phyloP scores from a whole-genome alignment of 2,329 filamentous ascomycete species.

The Verticillium zaregamsianum region DNA sequence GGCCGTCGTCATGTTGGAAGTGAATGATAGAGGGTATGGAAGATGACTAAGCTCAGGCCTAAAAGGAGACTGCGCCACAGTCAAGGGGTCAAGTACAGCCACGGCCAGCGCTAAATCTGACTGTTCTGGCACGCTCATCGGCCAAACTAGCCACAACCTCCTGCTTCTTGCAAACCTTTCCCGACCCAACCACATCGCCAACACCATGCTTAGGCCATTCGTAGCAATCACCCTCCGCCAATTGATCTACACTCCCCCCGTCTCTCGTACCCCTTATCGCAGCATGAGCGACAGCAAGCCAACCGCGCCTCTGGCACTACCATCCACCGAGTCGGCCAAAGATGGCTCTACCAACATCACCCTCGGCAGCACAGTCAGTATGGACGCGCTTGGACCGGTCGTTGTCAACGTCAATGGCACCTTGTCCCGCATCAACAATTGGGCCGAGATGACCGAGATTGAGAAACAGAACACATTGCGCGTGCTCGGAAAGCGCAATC shows the following conservation, averaged over 20 bases:
- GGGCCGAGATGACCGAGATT: slow-evolving; percentile 64
- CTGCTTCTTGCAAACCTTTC: too few relatives aligned
- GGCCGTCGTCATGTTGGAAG: too few relatives aligned
- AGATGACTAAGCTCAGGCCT: too few relatives aligned
- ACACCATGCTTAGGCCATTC: neutral
- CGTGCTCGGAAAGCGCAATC: slow-evolving; percentile 65
- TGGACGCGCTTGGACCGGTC: slow-evolving; percentile 68
- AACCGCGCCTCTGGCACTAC: slow-evolving; percentile 1
- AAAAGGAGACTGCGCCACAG: too few relatives aligned
- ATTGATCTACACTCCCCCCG: neutral
- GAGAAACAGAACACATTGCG: slow-evolving; percentile 65
- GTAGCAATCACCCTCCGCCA: neutral
- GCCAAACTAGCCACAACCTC: too few relatives aligned
- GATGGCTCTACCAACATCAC: slow-evolving; percentile 15
- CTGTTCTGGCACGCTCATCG: too few relatives aligned
- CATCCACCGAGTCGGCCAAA: neutral
- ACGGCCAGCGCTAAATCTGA: too few relatives aligned
- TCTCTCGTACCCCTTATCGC: neutral
- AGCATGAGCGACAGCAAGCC: neutral
- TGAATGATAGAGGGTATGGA: too few relatives aligned
- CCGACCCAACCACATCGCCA: neutral
- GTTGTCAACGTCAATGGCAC: slow-evolving; percentile 72
- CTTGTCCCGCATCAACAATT: slow-evolving; percentile 67
- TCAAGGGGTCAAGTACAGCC: too few relatives aligned
- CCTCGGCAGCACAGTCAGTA: slow-evolving; percentile 39